A percentile compares a stretch with the other conserved stretches of the same genome.
Conservation (phyloP, 1,139 yeast species). For the Candida anutae region DNA sequence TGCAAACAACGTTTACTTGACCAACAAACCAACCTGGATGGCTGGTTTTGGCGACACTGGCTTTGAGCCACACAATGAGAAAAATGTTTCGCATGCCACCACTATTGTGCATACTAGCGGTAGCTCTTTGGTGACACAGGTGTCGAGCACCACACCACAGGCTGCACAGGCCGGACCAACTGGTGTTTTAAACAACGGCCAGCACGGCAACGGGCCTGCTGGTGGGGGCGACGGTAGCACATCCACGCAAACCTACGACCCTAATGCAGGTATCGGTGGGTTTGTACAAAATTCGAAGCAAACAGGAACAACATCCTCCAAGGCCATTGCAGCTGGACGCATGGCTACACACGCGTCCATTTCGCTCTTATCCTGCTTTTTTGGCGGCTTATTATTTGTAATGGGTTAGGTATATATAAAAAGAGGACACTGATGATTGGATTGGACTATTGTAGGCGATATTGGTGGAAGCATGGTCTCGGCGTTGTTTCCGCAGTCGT, state of each 20-base stretch:
- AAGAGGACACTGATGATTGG: no score
- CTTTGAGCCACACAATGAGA: constrained; percentile 40
- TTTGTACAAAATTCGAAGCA: constrained; percentile 24
- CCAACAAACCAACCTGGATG: constrained; percentile 53
- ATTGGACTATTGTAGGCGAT: no score
- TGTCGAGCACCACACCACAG: constrained; percentile 3
- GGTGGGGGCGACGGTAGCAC: background rate
- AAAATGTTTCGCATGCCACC: constrained; percentile 5
- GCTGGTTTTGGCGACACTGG: constrained; percentile 61
- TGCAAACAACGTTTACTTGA: constrained; percentile 42
- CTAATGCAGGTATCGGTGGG: constrained; percentile 9
- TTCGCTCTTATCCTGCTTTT: no score
- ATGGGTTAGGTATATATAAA: no score
- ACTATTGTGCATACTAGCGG: constrained; percentile 5
- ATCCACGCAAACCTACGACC: background rate
- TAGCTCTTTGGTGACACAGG: constrained; percentile 1
- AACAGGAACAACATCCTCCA: no score
- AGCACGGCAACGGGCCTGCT: background rate
- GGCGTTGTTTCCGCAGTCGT: no score
- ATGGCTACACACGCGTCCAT: no score
- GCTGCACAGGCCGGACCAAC: background rate
- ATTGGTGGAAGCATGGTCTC: no score
- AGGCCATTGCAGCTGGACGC: no score
- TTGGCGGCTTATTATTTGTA: no score
- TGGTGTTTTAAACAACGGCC: background rate